Base-by-base conservation (phyloP, 352 stramenopile species). In the Globisporangium heterothallicum region DNA sequence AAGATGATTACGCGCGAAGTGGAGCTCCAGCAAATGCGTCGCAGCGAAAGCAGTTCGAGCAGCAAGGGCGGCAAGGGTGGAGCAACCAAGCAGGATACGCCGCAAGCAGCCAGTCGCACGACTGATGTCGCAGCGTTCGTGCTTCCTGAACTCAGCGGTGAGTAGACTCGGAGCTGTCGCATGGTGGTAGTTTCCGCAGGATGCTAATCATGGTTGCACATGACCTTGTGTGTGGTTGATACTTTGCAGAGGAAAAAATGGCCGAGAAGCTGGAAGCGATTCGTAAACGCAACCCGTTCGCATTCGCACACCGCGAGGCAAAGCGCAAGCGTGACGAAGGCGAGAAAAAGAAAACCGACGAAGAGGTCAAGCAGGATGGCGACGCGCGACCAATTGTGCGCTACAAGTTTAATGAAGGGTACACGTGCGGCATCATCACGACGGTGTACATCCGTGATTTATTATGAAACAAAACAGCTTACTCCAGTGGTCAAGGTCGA, bases 361-460 rank as follows among this genome's bases (percentile, higher is more conserved):
- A 72, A 38, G 51, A 51, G 18, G 53, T 51, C 18, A 49, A 59
- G 7, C 27, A 53, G 25, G 59, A 35, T 29, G 52, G 27, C 12
- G 53, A 70, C 38, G 34, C 51, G 10, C 64, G 80, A n/a, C 58
- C 64, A 2, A 58, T 68, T 24, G 78, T 97, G 50, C 78, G 75
- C 25, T 97, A 88, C 68, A 90, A 92, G 58, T 96, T 90, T 53
- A 93, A 97, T 47, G 84, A 96, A 70, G 88, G 88, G 35, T 94
- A 92, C 66, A 95, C 83, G 24, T 87, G 84, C 60, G 86, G 86
- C 58, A 94, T 97, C 52, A 92, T 92, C 64, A 90, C 85, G 55
- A 63, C 74, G 19, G 88, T 97, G 49, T 85, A 81, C 62, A 75
- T 97, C 59, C 71, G 78, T 47, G 88, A 96, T 62, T 84, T 96